Percentiles rank a stretch among this genome's conserved stretches.
phyloP scores from a whole-genome alignment of 805 yeast species.

The Debaryomyces hansenii region DNA sequence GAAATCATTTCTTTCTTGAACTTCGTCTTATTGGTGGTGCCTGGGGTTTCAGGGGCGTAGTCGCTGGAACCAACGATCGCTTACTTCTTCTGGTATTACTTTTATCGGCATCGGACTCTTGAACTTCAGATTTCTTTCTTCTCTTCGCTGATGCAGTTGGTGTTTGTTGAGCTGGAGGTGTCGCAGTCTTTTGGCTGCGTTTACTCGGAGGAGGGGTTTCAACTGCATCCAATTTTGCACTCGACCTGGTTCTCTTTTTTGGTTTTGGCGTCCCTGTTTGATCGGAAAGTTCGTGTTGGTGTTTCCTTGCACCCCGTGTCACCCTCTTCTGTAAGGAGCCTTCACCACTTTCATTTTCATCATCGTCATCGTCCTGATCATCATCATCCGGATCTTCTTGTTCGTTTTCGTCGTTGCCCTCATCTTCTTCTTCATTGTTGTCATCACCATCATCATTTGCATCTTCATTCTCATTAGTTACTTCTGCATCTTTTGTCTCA shows the following conservation, averaged over 20 bases:
- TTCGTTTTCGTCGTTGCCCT: slow-evolving; percentile 8
- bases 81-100: slow-evolving; percentile 10
- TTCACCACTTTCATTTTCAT: slow-evolving; percentile 5
- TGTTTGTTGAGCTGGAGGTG: slow-evolving; percentile 10
- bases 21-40: slow-evolving; percentile 12
- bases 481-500: neutral
- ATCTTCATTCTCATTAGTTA: slow-evolving; percentile 3
- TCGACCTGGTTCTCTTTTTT: slow-evolving; percentile 15
- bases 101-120: slow-evolving; percentile 3
- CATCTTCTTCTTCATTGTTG: slow-evolving; percentile 25
- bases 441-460: slow-evolving; percentile 14
- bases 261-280: slow-evolving; percentile 6
- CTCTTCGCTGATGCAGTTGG: slow-evolving; percentile 8
- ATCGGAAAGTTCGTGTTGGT: slow-evolving; percentile 1
- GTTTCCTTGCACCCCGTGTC: slow-evolving; percentile 8
- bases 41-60: slow-evolving; percentile 3
- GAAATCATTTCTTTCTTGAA: slow-evolving; percentile 12
- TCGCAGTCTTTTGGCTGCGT: slow-evolving; percentile 10
- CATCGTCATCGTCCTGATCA: slow-evolving; percentile 6
- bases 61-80: slow-evolving; percentile 8
- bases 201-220: slow-evolving; percentile 10
- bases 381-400: slow-evolving; percentile 5
- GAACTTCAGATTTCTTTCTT: slow-evolving; percentile 11
- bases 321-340: slow-evolving; percentile 6
- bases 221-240: slow-evolving; percentile 9